phyloP scores from a whole-genome alignment of 352 stramenopile genomes.

The Phytophthora pinifolia region DNA sequence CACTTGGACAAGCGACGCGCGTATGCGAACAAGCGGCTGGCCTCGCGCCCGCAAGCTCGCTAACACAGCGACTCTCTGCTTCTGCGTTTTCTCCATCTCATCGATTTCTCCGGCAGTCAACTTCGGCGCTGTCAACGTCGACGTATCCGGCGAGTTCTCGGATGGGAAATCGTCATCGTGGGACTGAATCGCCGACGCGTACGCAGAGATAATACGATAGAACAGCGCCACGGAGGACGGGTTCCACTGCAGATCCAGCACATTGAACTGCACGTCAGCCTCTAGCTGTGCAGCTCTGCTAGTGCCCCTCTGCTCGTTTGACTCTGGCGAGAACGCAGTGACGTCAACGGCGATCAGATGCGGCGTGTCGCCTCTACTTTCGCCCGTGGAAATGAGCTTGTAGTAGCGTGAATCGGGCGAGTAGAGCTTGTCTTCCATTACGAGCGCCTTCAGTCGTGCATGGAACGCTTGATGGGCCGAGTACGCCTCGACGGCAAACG shows the following conservation, averaged over 20 bases:
- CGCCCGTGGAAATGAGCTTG: conserved; percentile 67
- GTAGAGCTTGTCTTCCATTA: conserved; percentile 78
- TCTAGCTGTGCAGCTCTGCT: conserved; percentile 36
- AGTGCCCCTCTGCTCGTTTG: not conserved
- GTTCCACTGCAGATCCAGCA: conserved; percentile 84
- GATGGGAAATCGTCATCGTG: conserved; percentile 25
- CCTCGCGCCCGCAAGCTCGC: conserved; percentile 17
- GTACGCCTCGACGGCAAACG: conserved; percentile 47
- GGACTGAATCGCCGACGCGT: conserved; percentile 51
- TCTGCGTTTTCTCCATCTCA: not conserved
- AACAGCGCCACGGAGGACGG: conserved; percentile 77
- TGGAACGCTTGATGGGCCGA: conserved; percentile 49
- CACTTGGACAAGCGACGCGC: conserved; percentile 71
- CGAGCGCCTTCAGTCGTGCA: conserved; percentile 49
- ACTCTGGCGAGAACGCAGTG: conserved; percentile 34
- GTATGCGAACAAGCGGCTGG: conserved; percentile 35
- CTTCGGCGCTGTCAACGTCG: not conserved
- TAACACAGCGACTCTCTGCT: conserved; percentile 1
- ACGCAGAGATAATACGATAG: conserved; percentile 68
- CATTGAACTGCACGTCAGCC: conserved; percentile 62
- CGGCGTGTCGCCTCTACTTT: conserved; percentile 19
- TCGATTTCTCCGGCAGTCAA: not conserved
- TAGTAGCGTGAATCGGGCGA: conserved; percentile 46
- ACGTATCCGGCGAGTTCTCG: conserved; percentile 7
- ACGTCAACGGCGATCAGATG: conserved; percentile 58